These are phyloP conservation scores for Camelina hispida DNA, from an alignment of 345 rosid genomes.

Conservation along the genomic window DNA sequence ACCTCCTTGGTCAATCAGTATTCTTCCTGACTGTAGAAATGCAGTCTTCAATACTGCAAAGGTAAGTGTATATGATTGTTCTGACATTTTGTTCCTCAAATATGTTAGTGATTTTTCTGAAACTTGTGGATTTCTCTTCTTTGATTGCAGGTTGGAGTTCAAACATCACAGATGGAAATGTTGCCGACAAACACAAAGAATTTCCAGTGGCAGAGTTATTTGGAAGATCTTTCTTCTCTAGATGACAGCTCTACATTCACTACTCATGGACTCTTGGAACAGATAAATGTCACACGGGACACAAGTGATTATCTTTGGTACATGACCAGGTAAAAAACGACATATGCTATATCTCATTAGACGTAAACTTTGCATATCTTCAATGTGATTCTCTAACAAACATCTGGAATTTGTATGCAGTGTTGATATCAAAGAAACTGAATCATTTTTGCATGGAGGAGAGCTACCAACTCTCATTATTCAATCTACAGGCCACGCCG, in stretches of 20 bases:
- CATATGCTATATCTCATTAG: not conserved
- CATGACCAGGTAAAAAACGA: conserved; percentile 71
- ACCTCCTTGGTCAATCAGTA: conserved; percentile 99
- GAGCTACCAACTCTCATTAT: conserved; percentile 86
- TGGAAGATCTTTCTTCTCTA: conserved; percentile 80
- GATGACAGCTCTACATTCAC: conserved; percentile 70
- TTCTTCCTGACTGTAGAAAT: conserved; percentile 97
- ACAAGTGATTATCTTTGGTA: conserved; percentile 93
- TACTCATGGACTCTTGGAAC: conserved; percentile 81
- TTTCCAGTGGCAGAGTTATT: conserved; percentile 84
- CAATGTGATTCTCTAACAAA: conserved; percentile 14
- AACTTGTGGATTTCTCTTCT: conserved; percentile 19
- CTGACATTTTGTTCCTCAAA: too few species aligned
- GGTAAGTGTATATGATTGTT: conserved; percentile 49
- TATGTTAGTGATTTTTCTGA: conserved; percentile 8
- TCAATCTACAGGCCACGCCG: conserved; percentile 92
- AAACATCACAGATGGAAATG: conserved; percentile 92
- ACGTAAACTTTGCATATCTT: not conserved
- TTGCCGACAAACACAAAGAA: conserved; percentile 60
- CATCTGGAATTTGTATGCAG: conserved; percentile 47
- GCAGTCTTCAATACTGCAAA: conserved; percentile 96
- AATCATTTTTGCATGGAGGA: conserved; percentile 90
- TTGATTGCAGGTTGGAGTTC: conserved; percentile 80
- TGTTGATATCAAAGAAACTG: conserved; percentile 76
- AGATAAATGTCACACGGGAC: conserved; percentile 88